Percentiles rank a stretch among this genome's conserved stretches.
Evolutionary conservation across 176 grass and related monocot genomes (phyloP).

Genomic region (Dendrocalamus sinicus): DNA sequence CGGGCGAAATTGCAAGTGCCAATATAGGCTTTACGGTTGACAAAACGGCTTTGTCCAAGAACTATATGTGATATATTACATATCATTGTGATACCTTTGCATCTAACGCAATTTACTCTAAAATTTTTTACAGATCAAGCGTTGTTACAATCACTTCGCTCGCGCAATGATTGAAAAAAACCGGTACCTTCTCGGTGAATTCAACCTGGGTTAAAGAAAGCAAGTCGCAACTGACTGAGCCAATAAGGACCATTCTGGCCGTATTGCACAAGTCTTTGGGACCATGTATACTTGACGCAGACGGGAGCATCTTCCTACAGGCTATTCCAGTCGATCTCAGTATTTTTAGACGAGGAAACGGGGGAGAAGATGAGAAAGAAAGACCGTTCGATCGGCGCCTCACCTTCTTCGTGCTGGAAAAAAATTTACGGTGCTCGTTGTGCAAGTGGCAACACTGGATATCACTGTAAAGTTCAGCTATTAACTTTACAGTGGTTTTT

Average conservation of each 20-base stretch:
- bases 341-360: background rate
- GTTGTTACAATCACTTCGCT: background rate
- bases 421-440: background rate
- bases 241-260: constrained; percentile 23
- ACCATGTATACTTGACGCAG: constrained; percentile 23
- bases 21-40: background rate
- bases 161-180: background rate
- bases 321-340: background rate
- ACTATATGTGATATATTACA: too few species aligned
- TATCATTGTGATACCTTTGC: too few species aligned
- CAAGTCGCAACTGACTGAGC: constrained; percentile 32
- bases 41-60: too few species aligned
- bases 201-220: constrained; percentile 23
- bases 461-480: background rate
- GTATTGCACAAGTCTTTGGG: constrained; percentile 20
- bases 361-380: background rate
- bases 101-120: background rate
- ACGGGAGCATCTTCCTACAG: constrained; percentile 35
- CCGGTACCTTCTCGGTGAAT: background rate
- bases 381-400: background rate
- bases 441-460: background rate
- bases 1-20: background rate
- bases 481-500: too few species aligned
- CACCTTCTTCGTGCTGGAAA: background rate
- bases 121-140: background rate